A percentile compares a stretch with the other conserved stretches of the same genome.
Evolutionary conservation across 352 stramenopile genomes (phyloP).

Genomic region (Globisporangium recalcitrans): DNA sequence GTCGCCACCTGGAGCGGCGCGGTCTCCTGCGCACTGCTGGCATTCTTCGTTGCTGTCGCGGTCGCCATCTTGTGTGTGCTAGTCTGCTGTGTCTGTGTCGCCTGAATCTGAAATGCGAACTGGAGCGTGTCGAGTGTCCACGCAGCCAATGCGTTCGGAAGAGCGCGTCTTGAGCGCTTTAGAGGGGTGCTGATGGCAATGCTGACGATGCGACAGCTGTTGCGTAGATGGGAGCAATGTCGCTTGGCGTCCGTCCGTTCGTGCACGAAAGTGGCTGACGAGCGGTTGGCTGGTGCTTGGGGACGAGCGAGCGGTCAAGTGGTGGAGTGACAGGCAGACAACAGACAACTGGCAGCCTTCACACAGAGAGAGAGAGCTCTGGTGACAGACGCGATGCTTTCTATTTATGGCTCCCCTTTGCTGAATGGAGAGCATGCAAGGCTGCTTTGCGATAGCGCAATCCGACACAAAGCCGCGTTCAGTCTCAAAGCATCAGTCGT

Average conservation of each 20-base stretch:
- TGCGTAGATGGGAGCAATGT: neutral
- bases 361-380: neutral
- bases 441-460: conserved; percentile 2
- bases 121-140: neutral
- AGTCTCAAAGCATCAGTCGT: conserved; percentile 5
- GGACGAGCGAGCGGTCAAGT: neutral
- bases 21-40: conserved; percentile 21
- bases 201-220: conserved; percentile 6
- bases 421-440: neutral
- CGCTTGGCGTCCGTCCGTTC: conserved; percentile 1
- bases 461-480: conserved; percentile 4
- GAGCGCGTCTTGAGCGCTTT: neutral
- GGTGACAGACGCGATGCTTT: neutral
- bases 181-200: neutral
- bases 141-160: neutral
- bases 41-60: conserved; percentile 15
- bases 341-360: neutral
- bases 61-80: conserved; percentile 25
- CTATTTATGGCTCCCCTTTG: conserved; percentile 1
- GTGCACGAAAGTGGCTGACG: neutral
- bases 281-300: neutral
- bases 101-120: neutral
- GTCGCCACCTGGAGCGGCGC: conserved; percentile 25
- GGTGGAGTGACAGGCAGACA: conserved; percentile 1
- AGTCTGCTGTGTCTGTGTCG: neutral